A percentile compares a stretch with the other conserved stretches of the same genome.
phyloP scores from a whole-genome alignment of 2,329 filamentous ascomycete species.

The Rhynchosporium agropyri region DNA sequence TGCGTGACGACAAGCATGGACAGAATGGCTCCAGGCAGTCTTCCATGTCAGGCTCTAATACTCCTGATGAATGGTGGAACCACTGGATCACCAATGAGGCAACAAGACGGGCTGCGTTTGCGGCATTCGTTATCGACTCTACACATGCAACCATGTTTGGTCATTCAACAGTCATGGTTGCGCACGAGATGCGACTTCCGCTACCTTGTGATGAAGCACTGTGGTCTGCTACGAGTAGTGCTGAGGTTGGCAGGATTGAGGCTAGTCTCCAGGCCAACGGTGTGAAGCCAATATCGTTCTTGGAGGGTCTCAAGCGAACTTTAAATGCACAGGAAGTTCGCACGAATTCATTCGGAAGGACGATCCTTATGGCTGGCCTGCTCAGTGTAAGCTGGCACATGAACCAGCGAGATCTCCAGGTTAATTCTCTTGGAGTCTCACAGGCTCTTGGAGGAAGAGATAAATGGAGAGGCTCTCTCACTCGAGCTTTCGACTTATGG shows the following conservation, averaged over 20 bases:
- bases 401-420: constrained; percentile 92
- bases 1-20: constrained; percentile 50
- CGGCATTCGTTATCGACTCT: constrained; percentile 92
- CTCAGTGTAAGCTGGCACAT: constrained; percentile 96
- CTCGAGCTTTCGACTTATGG: constrained; percentile 91
- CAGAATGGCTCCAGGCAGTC: constrained; percentile 60
- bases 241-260: constrained; percentile 84
- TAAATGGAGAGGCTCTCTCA: constrained; percentile 86
- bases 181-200: constrained; percentile 89
- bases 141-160: constrained; percentile 98
- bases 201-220: constrained; percentile 90
- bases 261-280: constrained; percentile 78
- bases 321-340: constrained; percentile 82
- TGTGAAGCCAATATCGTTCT: constrained; percentile 81
- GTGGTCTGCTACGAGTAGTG: constrained; percentile 87
- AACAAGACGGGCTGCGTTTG: constrained; percentile 86
- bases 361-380: constrained; percentile 90
- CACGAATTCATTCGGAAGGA: constrained; percentile 92
- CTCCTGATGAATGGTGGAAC: constrained; percentile 89
- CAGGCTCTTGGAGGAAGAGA: constrained; percentile 83
- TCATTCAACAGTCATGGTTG: constrained; percentile 95
- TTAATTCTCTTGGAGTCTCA: constrained; percentile 79
- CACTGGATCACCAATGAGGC: constrained; percentile 95
- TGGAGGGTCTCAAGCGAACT: constrained; percentile 88
- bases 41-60: constrained; percentile 66